Percentiles rank a stretch among this genome's conserved stretches.
phyloP scores from a whole-genome alignment of 2,329 filamentous ascomycete species.

The Exophiala bonariae region DNA sequence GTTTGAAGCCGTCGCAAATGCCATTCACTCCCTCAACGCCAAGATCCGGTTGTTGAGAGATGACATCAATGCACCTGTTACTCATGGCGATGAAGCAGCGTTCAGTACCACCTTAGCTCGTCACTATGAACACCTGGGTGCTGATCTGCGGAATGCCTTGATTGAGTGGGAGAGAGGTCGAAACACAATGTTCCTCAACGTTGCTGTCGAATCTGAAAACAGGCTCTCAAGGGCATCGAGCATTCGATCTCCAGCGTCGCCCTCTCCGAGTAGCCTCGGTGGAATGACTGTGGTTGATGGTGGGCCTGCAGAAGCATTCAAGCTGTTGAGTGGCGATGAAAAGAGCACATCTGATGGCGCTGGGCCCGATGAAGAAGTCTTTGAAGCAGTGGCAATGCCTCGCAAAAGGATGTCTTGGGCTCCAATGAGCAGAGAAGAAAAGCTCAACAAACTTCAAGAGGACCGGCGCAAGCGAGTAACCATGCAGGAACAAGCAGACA shows the following conservation, averaged over 20 bases:
- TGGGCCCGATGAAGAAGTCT: conserved; percentile 71
- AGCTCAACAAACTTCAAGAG: conserved; percentile 83
- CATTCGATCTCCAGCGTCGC: conserved; percentile 40
- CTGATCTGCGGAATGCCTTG: conserved; percentile 77
- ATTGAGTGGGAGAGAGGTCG: conserved; percentile 87
- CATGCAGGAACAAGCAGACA: conserved; percentile 72
- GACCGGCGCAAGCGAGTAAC: conserved; percentile 75
- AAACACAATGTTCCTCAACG: conserved; percentile 75
- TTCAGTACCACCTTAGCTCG: conserved; percentile 76
- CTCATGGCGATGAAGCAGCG: conserved; percentile 65
- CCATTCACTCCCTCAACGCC: conserved; percentile 87
- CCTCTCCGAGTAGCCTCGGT: conserved; percentile 45
- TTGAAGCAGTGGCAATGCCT: conserved; percentile 83
- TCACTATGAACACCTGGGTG: conserved; percentile 93
- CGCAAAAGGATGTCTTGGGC: conserved; percentile 60
- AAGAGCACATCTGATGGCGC: conserved; percentile 38
- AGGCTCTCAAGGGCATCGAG: conserved; percentile 19
- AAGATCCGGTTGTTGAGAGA: conserved; percentile 91
- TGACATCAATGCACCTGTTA: conserved; percentile 72
- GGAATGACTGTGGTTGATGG: conserved; percentile 52
- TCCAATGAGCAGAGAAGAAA: conserved; percentile 75
- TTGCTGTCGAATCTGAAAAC: conserved; percentile 54
- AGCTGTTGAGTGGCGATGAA: conserved; percentile 73
- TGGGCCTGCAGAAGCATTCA: conserved; percentile 68
- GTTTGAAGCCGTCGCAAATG: conserved; percentile 82